A percentile compares a stretch with the other conserved stretches of the same genome.
phyloP scores from a whole-genome alignment of 805 yeast genomes.

The Yarrowia alimentaria region DNA sequence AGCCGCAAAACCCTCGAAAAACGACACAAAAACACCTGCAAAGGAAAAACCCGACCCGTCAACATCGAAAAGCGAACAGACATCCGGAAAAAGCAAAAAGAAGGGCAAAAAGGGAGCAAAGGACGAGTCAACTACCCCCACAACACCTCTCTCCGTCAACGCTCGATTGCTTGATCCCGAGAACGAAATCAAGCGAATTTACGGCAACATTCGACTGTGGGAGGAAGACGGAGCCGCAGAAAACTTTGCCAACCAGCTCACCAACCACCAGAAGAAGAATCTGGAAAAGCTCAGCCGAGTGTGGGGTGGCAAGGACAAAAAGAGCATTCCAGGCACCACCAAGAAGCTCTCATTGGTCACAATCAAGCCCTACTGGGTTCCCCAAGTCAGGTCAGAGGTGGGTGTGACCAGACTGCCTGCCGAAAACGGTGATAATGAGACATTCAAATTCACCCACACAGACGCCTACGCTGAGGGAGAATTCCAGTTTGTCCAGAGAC shows the following conservation, averaged over 20 bases:
- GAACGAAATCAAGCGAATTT: conserved; percentile 11
- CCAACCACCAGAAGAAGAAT: conserved; percentile 15
- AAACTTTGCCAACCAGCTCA: conserved; percentile 9
- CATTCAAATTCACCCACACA: conserved; percentile 50
- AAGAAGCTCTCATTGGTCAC: conserved; percentile 67
- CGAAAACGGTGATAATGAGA: conserved; percentile 42
- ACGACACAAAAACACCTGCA: no score
- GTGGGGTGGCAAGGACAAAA: conserved; percentile 83
- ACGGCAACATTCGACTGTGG: conserved; percentile 22
- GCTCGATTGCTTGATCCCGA: conserved; percentile 9
- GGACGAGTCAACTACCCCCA: not conserved
- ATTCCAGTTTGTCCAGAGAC: conserved; percentile 56
- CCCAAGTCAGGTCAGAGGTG: conserved; percentile 61
- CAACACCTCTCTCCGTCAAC: conserved; percentile 7
- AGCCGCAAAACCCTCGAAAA: no score
- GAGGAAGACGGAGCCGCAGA: conserved; percentile 15
- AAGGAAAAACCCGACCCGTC: no score
- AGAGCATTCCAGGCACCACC: conserved; percentile 70
- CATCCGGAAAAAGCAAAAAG: not conserved
- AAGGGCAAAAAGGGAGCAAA: conserved; percentile 5
- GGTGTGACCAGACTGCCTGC: conserved; percentile 35
- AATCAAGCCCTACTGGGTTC: conserved; percentile 78
- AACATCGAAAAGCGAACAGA: not conserved
- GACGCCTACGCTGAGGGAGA: conserved; percentile 54
- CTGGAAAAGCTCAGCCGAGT: conserved; percentile 14